These are phyloP conservation scores for Pachysandra terminalis DNA, from an alignment of 164 flowering plant genomes.

Conservation along the genomic window DNA sequence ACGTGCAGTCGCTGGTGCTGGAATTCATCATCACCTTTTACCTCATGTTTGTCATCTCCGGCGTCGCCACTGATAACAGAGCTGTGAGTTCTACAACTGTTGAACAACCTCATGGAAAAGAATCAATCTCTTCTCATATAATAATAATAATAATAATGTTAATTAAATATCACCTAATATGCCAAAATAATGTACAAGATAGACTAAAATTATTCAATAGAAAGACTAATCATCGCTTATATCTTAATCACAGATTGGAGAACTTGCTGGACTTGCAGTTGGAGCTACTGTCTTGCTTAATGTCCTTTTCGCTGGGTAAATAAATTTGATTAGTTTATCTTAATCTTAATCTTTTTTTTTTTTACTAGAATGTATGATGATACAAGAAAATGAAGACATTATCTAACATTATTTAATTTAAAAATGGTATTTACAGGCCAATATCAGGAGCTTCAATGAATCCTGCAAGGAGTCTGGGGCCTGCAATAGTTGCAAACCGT, in stretches of 20 bases:
- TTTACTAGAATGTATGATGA: too few species aligned
- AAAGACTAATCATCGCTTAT: too few species aligned
- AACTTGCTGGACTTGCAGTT: conserved; percentile 59
- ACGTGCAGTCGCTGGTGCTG: conserved; percentile 38
- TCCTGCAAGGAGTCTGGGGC: conserved; percentile 95
- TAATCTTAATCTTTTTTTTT: too few species aligned
- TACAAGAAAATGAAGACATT: too few species aligned
- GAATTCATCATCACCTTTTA: conserved; percentile 58
- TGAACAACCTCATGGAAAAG: too few species aligned
- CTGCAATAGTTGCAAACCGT: conserved; percentile 54
- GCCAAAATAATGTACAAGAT: too few species aligned
- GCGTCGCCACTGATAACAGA: conserved; percentile 58
- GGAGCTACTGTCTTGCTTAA: conserved; percentile 51
- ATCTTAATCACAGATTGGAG: conserved; percentile 45
- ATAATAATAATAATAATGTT: too few species aligned
- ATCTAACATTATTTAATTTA: too few species aligned
- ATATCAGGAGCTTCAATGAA: conserved; percentile 95
- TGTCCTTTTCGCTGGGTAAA: conserved; percentile 54
- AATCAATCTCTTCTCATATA: too few species aligned
- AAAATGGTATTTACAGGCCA: conserved; percentile 40
- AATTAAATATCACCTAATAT: not conserved
- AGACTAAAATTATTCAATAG: too few species aligned
- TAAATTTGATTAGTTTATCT: too few species aligned
- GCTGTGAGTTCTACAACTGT: conserved; percentile 26
- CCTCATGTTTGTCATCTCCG: conserved; percentile 64